Evolutionary conservation across 805 yeast genomes (phyloP), one percentile per base, ranked within the genome.

Genomic region (Torulaspora maleeae): DNA sequence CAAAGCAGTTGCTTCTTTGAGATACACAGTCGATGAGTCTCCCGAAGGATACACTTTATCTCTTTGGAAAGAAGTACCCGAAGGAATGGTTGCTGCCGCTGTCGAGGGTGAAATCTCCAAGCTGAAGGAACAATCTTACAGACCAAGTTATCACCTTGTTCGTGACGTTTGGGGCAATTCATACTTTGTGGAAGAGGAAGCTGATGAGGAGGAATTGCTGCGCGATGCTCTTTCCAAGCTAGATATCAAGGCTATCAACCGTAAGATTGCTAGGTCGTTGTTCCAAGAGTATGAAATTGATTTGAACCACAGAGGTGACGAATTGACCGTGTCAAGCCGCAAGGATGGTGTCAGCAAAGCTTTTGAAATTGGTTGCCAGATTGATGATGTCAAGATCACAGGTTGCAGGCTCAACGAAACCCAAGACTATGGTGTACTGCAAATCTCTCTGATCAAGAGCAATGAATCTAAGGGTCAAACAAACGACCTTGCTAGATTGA

Each of bases 211-310:
- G 9, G 48, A 49, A 12, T 41, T 56, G 22, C 37, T 51, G 34
- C 46, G 51, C 19, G 50, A 52, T 24, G 57, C 55, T 1, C 28
- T 60, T 32, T 36, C 52, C 3, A 38, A 49, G n/a, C 37, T 62
- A 6, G 61, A 63, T 34, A 25, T 53, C 41, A 41, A 45, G 8
- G 42, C 43, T 5, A 42, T 62, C 10, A 52, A 52, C 25, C 45
- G 55, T 16, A 50, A 50, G 45, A 25, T 61, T 10, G 58, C 65
- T 16, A 56, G 57, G 27, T 48, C 56, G n/a, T 30, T 45, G 9
- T 63, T 56, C 36, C 52, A 50, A 37, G 66, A 61, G 42, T 63
- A 60, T 36, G 54, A 51, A 20, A 46, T 63, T 22, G 64, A 62
- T 36, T 43, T 62, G 38, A 52, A 52, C 27, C 57, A 56, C 41